Conservation (phyloP, 2,329 filamentous ascomycete species). For the Aspergillus carbonarius region DNA sequence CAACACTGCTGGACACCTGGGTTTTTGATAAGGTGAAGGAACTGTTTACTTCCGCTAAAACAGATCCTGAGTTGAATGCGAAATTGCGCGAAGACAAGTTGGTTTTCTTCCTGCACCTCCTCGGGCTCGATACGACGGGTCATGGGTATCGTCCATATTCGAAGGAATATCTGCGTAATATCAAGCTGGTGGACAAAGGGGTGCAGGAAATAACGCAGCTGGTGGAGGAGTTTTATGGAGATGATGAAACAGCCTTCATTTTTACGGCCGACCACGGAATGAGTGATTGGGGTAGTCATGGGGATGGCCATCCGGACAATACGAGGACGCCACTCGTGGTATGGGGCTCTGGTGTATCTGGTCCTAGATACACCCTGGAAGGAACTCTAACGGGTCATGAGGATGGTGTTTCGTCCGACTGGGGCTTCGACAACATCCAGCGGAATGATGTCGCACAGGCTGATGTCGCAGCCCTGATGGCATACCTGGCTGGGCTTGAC, state of each 20-base stretch:
- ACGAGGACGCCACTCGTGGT: slow-evolving; percentile 88
- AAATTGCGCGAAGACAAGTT: slow-evolving; percentile 77
- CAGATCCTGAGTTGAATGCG: slow-evolving; percentile 70
- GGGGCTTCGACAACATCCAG: slow-evolving; percentile 75
- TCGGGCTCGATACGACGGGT: slow-evolving; percentile 88
- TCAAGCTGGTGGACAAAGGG: slow-evolving; percentile 89
- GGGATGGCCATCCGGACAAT: slow-evolving; percentile 95
- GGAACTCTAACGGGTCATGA: slow-evolving; percentile 76
- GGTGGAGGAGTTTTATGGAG: slow-evolving; percentile 80
- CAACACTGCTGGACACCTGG: slow-evolving; percentile 81
- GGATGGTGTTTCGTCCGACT: slow-evolving; percentile 81
- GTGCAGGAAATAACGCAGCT: slow-evolving; percentile 79
- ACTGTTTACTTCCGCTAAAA: slow-evolving; percentile 76
- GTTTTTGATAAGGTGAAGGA: slow-evolving; percentile 92
- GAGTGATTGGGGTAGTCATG: slow-evolving; percentile 99
- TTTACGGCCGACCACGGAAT: slow-evolving; percentile 99
- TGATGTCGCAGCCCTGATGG: slow-evolving; percentile 93
- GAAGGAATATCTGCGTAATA: slow-evolving; percentile 89
- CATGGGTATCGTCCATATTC: slow-evolving; percentile 89
- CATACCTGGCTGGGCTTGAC: slow-evolving; percentile 80
- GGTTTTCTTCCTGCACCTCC: slow-evolving; percentile 92
- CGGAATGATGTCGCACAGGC: slow-evolving; percentile 92
- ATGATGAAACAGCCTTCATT: slow-evolving; percentile 85
- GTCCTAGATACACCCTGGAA: slow-evolving; percentile 60
- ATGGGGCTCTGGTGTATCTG: slow-evolving; percentile 89